Evolutionary conservation across 2,329 filamentous ascomycete species (phyloP), one percentile per base, ranked within the genome.

Genomic region (Fusarium papillatum): DNA sequence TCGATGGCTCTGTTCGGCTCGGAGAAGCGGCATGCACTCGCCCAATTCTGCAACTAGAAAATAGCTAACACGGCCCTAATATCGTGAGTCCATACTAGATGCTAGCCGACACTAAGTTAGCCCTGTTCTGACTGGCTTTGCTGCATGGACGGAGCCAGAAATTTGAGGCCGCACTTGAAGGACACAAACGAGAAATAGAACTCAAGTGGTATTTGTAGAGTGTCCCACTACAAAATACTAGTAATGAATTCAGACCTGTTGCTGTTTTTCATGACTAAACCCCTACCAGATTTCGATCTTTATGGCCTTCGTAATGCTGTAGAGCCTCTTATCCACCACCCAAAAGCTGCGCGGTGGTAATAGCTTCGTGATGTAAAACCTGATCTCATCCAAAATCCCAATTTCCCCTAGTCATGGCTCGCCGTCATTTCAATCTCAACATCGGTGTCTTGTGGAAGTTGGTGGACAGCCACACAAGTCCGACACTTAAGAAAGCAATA

Each of bases 351-450:
- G n/a, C 11, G 26, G 17, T 31, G 10, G 6, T 7, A 31, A 55
- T 31, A 13, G 11, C 11, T 11, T 17, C 9, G 14, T 17, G 14
- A 38, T 59, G 13, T 38, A 11, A 22, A 22, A 24, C 22, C 11
- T 5, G 14, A 59, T 26, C 17, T 24, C 8, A 59, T 16, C 17
- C 19, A 9, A 6, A 38, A 41, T 14, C 2, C 17, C 6, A 19
- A 6, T 29, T 24, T 41, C 17, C 36, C 17, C 36, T 41, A 41
- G 4, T 31, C 36, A 14, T 59, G 67, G 36, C 46, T 71, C 26
- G 46, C 62, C 14, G n/a, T 63, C 14, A 67, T 24, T 24, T 72
- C 69, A 41, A 72, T 68, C 26, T 72, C 70, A 13, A 72, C 69
- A 46, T 68, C 70, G 1, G 69, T 72, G 3, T 34, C 14, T 6